A percentile compares a stretch with the other conserved stretches of the same genome.
Evolutionary conservation across 306 rosid species (phyloP).

Genomic region (Prunus kanzakura): DNA sequence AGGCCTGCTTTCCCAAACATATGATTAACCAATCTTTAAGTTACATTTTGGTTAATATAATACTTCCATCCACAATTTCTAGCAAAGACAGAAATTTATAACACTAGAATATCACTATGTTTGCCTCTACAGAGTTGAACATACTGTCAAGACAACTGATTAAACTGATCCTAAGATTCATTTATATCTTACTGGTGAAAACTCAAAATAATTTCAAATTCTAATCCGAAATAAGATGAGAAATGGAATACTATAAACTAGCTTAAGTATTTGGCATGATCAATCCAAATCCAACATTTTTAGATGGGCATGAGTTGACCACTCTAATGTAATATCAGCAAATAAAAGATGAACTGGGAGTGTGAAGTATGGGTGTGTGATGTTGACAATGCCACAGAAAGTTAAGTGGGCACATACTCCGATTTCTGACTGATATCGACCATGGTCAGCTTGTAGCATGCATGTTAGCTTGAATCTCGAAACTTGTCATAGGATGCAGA

Average conservation of each 20-base stretch:
- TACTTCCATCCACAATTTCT: background rate
- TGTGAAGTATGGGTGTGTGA: background rate
- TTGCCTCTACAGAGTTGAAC: background rate
- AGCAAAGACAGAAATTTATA: no score
- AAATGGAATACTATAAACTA: background rate
- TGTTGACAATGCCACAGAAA: background rate
- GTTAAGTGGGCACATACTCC: no score
- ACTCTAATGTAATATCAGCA: no score
- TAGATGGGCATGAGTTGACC: background rate
- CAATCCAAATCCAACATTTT: background rate
- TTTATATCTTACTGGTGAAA: background rate
- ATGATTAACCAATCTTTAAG: background rate
- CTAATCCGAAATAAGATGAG: background rate
- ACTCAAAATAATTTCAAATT: background rate
- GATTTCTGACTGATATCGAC: no score
- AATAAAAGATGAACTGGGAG: background rate
- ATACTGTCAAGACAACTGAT: background rate
- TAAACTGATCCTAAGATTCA: background rate
- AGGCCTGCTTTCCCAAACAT: conserved; percentile 61
- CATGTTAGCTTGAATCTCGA: background rate
- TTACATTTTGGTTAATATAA: background rate
- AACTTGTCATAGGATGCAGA: background rate
- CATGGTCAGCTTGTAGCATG: background rate
- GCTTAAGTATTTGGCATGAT: background rate
- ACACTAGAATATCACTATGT: background rate